Evolutionary conservation across 805 yeast genomes (phyloP).

Genomic region (Hermanozyma aechmeae): DNA sequence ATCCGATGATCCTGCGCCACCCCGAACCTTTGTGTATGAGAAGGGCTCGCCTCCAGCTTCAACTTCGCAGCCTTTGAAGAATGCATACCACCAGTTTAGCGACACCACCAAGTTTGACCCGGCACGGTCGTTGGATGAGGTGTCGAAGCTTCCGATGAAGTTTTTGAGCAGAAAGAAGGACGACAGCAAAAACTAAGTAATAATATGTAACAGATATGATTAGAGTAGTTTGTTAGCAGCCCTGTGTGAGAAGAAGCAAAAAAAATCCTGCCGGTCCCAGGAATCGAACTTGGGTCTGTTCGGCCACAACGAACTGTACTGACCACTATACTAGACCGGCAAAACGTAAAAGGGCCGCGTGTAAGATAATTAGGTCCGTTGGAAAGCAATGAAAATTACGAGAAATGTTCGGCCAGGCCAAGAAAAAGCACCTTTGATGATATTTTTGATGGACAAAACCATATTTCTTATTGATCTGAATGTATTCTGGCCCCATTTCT

Average conservation of each 20-base stretch:
- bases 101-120: slow-evolving; percentile 11
- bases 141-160: slow-evolving; percentile 16
- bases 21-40: not conserved
- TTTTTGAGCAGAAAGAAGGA: slow-evolving; percentile 11
- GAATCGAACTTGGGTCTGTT: slow-evolving; percentile 68
- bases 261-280: slow-evolving; percentile 69
- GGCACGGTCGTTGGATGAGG: slow-evolving; percentile 16
- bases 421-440: no score
- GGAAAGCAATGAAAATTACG: no score
- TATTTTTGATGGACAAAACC: no score
- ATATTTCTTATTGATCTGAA: no score
- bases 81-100: not conserved
- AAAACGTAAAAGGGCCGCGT: no score
- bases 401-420: no score
- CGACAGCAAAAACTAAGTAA: not conserved
- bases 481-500: no score
- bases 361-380: no score
- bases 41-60: not conserved
- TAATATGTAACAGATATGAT: not conserved
- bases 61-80: not conserved
- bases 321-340: slow-evolving; percentile 55
- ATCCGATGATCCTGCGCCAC: not conserved
- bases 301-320: slow-evolving; percentile 71
- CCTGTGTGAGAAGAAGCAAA: no score
- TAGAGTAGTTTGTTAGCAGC: not conserved